Evolutionary conservation across 805 yeast species (phyloP), one percentile per base, ranked within the genome.

Genomic region (Candida ficus): DNA sequence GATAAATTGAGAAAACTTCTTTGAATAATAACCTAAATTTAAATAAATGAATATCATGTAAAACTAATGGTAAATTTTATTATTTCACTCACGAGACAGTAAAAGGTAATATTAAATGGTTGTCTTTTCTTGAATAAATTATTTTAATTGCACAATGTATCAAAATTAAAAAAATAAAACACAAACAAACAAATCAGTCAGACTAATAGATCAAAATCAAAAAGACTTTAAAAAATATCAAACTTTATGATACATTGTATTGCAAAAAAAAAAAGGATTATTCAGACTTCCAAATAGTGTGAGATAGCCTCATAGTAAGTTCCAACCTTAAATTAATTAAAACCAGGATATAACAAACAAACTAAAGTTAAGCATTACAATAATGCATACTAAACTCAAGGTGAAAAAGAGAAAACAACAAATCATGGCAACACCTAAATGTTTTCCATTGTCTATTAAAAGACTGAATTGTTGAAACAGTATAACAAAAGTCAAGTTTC

Each of bases 381-480:
- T n/a, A n/a, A n/a, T n/a, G 6, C 32, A 16, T 29, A 17, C 32
- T 12, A 5, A 18, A 11, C 23, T 21, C 5, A n/a, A 9, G 27
- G n/a, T 22, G 7, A 12, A 33, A 32, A 22, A 39, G 33, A 32
- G 16, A 29, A 34, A 33, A 39, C 29, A 39, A 27, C 29, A 38
- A 13, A 10, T 21, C 32, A 20, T 21, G 11, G 19, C 13, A n/a
- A 36, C 12, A 21, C 21, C 11, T 5, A 26, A 17, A 14, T 8
- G 20, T 11, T 31, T 9, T 22, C 7, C 19, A n/a, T 13, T 17
- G 4, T 20, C 27, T 23, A 28, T 5, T 12, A 18, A 14, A 13
- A 14, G 14, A 30, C 12, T 12, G 13, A n/a, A 9, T 12, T n/a
- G 41, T 38, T 38, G 41, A 38, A 38, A 38, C 41, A 33, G 41